Evolutionary conservation across 1,284 basidiomycete genomes (phyloP).

Genomic region (Kwoniella shivajii): DNA sequence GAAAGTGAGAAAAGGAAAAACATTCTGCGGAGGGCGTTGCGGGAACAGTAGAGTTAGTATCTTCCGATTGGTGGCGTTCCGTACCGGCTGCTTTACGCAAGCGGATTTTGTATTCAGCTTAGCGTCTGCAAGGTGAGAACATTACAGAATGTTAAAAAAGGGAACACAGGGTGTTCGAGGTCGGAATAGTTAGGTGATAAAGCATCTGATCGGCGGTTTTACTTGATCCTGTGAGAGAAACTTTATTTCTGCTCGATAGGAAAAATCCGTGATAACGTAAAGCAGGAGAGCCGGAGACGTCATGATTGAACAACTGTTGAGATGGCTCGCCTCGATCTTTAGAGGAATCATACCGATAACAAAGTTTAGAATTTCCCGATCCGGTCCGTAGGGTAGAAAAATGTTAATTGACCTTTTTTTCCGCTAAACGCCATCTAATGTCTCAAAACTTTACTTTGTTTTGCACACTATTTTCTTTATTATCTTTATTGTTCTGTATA

Average conservation of each 20-base stretch:
- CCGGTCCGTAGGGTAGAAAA: conserved; percentile 6
- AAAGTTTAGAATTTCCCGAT: conserved; percentile 12
- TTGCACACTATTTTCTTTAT: not conserved
- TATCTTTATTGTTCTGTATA: not conserved
- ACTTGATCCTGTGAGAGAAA: not conserved
- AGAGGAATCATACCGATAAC: not conserved
- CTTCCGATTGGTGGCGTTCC: conserved; percentile 4
- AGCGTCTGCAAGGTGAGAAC: not conserved
- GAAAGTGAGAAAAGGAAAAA: not conserved
- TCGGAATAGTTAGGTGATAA: too few species aligned
- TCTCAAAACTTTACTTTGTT: conserved; percentile 2
- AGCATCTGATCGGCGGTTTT: not conserved
- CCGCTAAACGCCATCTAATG: conserved; percentile 8
- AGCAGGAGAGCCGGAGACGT: conserved; percentile 4
- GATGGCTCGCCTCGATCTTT: conserved; percentile 4
- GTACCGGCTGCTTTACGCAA: too few species aligned
- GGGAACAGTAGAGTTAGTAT: conserved; percentile 9
- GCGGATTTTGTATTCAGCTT: too few species aligned
- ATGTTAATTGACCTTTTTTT: not conserved
- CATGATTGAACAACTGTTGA: conserved; percentile 11
- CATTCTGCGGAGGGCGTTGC: not conserved
- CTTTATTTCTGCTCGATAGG: too few species aligned
- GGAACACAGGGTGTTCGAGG: not conserved
- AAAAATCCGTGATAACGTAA: not conserved
- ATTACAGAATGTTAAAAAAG: too few species aligned